These are phyloP conservation scores for Tulasnella sp. DNA, from an alignment of 768 basidiomycete species.

Conservation along the genomic window DNA sequence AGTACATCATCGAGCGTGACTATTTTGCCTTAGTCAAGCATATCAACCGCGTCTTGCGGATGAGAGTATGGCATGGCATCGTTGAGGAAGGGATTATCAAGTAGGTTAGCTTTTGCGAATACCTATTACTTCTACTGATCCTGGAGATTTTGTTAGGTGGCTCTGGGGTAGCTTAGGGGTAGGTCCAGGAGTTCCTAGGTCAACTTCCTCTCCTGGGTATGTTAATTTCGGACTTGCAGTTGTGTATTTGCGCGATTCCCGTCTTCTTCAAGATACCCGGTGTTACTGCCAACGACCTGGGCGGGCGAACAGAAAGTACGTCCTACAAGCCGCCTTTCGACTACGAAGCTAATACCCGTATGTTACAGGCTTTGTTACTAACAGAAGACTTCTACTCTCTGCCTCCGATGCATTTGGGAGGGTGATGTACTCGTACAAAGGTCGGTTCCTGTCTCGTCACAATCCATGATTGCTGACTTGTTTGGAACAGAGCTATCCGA, in stretches of 20 bases:
- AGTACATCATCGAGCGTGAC: conserved; percentile 77
- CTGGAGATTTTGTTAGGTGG: conserved; percentile 19
- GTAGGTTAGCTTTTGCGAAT: conserved; percentile 34
- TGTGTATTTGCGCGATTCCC: conserved; percentile 83
- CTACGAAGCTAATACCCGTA: neutral
- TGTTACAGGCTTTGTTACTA: conserved; percentile 82
- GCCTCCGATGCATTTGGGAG: conserved; percentile 85
- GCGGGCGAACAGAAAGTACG: conserved; percentile 77
- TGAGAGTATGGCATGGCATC: conserved; percentile 82
- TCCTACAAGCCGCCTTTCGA: neutral
- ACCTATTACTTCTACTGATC: conserved; percentile 21
- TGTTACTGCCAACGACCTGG: conserved; percentile 50
- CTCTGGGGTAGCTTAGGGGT: conserved; percentile 93
- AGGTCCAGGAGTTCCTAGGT: conserved; percentile 24
- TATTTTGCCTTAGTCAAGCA: conserved; percentile 78
- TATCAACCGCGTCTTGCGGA: conserved; percentile 63
- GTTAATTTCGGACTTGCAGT: conserved; percentile 37
- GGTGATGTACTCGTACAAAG: conserved; percentile 94
- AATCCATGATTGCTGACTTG: conserved; percentile 9
- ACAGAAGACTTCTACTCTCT: conserved; percentile 76
- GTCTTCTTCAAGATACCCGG: conserved; percentile 85
- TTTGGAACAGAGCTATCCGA: conserved; percentile 60
- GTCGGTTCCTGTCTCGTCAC: conserved; percentile 11
- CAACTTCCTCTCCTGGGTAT: neutral
- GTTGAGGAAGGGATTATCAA: conserved; percentile 94